Percentiles rank a stretch among this genome's conserved stretches.
These are phyloP conservation scores for Plasmodium malariae DNA, from an alignment of 169 alveolate genomes.

Conservation along the genomic window DNA sequence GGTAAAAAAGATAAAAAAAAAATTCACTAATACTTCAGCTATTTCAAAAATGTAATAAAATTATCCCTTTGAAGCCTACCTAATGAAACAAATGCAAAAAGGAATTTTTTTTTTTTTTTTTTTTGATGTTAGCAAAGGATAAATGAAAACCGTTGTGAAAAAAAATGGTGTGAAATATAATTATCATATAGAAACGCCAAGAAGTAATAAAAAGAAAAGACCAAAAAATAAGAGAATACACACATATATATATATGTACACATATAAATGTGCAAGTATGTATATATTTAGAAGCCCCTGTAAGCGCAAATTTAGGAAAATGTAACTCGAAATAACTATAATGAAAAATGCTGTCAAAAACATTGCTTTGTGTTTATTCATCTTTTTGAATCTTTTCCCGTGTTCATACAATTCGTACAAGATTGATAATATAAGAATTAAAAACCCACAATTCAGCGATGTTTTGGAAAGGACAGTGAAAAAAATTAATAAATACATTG, in stretches of 20 bases:
- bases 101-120: too few relatives aligned
- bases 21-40: too few relatives aligned
- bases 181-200: neutral
- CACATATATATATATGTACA: neutral
- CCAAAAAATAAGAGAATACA: neutral
- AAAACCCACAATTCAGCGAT: slow-evolving; percentile 39
- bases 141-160: too few relatives aligned
- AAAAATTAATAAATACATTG: slow-evolving; percentile 32
- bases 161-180: neutral
- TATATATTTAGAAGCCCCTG: too few relatives aligned
- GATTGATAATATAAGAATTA: slow-evolving; percentile 53
- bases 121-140: too few relatives aligned
- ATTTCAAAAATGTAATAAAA: too few relatives aligned
- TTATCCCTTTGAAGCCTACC: too few relatives aligned
- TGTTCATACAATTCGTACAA: slow-evolving; percentile 22
- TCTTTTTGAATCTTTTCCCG: slow-evolving; percentile 5
- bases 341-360: slow-evolving; percentile 53
- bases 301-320: slow-evolving; percentile 14
- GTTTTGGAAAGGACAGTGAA: slow-evolving; percentile 47
- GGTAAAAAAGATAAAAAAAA: too few relatives aligned
- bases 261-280: neutral
- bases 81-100: too few relatives aligned
- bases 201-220: neutral
- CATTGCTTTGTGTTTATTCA: slow-evolving; percentile 9
- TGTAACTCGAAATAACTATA: slow-evolving; percentile 20